A percentile compares a stretch with the other conserved stretches of the same genome.
phyloP scores from a whole-genome alignment of 2,329 filamentous ascomycete genomes.

The Penicillium decumbens region DNA sequence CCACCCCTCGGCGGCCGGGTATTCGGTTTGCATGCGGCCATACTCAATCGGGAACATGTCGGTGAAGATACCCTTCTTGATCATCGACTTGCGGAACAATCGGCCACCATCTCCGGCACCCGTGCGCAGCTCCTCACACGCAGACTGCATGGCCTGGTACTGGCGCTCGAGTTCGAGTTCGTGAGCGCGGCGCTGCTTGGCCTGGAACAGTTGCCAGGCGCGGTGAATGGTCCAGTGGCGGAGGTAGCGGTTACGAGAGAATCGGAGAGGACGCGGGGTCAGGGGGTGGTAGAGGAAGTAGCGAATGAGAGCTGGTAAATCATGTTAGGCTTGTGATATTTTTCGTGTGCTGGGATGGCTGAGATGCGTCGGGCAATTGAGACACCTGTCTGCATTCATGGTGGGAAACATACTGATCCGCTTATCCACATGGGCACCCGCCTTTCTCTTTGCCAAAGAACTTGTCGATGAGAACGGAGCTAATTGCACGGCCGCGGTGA shows the following conservation, averaged over 20 bases:
- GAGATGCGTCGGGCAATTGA: constrained; percentile 1
- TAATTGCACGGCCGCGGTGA: constrained; percentile 23
- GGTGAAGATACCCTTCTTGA: constrained; percentile 78
- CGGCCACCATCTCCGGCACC: constrained; percentile 50
- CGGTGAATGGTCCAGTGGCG: constrained; percentile 99
- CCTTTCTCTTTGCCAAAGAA: constrained; percentile 39
- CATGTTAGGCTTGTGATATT: constrained; percentile 12
- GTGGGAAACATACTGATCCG: constrained; percentile 42
- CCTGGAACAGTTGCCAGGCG: constrained; percentile 78
- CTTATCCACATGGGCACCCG: constrained; percentile 32
- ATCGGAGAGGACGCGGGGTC: constrained; percentile 73
- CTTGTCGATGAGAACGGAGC: constrained; percentile 40
- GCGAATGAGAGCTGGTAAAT: constrained; percentile 55
- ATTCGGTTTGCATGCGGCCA: constrained; percentile 68
- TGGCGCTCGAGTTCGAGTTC: constrained; percentile 69
- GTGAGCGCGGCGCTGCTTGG: constrained; percentile 60
- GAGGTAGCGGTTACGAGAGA: constrained; percentile 79
- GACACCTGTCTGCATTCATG: not conserved
- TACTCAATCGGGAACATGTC: constrained; percentile 87
- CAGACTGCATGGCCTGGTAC: constrained; percentile 76
- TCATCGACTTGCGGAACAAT: constrained; percentile 81
- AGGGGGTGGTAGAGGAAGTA: constrained; percentile 66
- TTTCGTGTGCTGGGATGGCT: constrained; percentile 18
- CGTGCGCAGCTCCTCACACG: constrained; percentile 75
- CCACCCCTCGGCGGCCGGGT: constrained; percentile 74